phyloP scores from a whole-genome alignment of 2,329 filamentous ascomycete genomes.

The Calonectria pauciramosa region DNA sequence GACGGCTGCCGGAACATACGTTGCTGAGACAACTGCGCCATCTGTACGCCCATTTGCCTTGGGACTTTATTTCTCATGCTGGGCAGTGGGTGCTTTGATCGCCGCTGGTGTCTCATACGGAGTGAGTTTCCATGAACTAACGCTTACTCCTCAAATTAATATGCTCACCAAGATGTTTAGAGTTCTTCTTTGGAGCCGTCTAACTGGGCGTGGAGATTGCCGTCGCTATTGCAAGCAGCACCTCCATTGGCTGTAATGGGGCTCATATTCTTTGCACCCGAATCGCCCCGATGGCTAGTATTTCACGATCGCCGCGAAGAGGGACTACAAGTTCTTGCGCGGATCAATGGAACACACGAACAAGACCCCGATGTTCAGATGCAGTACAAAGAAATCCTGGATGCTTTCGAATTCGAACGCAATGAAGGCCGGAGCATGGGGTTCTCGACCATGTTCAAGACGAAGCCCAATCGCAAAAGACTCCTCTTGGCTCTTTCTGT shows the following conservation, averaged over 20 bases:
- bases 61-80: slow-evolving; percentile 14
- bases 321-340: slow-evolving; percentile 22
- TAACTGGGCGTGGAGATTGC: slow-evolving; percentile 20
- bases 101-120: neutral
- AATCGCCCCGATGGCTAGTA: slow-evolving; percentile 28
- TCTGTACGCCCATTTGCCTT: neutral
- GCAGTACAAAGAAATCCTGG: slow-evolving; percentile 31
- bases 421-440: neutral
- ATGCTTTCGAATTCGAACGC: slow-evolving; percentile 28
- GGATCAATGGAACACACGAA: slow-evolving; percentile 4
- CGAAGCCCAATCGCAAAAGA: slow-evolving; percentile 14
- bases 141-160: too few relatives aligned
- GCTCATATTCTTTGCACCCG: slow-evolving; percentile 18
- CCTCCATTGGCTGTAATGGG: slow-evolving; percentile 7
- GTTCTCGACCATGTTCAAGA: slow-evolving; percentile 1
- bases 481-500: slow-evolving; percentile 13
- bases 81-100: neutral
- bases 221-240: slow-evolving; percentile 16
- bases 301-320: slow-evolving; percentile 17
- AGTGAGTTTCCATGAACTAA: neutral
- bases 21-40: neutral
- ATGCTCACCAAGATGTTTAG: neutral
- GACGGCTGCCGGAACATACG: neutral
- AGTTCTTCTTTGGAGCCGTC: neutral
- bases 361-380: slow-evolving; percentile 10